These are phyloP conservation scores for Fusarium pseudoanthophilum DNA, from an alignment of 2,329 filamentous ascomycete species.

Conservation along the genomic window DNA sequence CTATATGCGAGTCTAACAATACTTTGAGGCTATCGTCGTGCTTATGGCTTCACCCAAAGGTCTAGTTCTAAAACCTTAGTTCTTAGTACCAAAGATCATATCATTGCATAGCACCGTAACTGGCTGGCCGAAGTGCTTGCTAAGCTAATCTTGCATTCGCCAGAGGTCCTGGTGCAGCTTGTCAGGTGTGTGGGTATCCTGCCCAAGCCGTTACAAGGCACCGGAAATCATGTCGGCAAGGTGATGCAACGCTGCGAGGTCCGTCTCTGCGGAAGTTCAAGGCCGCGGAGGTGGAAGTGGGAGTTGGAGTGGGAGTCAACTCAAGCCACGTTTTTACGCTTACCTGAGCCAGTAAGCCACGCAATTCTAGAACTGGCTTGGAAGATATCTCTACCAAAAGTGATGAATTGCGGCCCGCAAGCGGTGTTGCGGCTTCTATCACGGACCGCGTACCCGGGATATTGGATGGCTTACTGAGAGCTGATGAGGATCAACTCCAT, in stretches of 20 bases:
- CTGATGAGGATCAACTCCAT: conserved; percentile 1
- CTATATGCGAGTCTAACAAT: background rate
- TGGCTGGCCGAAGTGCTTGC: background rate
- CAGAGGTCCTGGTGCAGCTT: background rate
- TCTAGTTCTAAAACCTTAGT: background rate
- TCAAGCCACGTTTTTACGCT: background rate
- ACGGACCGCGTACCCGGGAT: background rate
- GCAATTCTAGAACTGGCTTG: background rate
- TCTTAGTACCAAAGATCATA: background rate
- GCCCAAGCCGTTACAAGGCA: background rate
- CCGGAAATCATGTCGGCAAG: background rate
- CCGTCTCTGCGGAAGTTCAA: background rate
- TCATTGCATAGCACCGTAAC: background rate
- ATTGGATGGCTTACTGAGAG: conserved; percentile 7
- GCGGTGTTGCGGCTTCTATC: background rate
- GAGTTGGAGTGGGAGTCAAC: background rate
- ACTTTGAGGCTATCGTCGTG: background rate
- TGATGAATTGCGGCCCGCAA: background rate
- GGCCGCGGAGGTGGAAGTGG: background rate
- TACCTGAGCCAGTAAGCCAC: background rate
- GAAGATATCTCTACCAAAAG: background rate
- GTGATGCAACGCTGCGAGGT: background rate
- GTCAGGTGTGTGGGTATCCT: background rate
- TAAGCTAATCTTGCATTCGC: background rate
- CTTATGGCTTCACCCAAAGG: background rate